Conservation (phyloP, 1,284 basidiomycete genomes). For the Earliella scabrosa region DNA sequence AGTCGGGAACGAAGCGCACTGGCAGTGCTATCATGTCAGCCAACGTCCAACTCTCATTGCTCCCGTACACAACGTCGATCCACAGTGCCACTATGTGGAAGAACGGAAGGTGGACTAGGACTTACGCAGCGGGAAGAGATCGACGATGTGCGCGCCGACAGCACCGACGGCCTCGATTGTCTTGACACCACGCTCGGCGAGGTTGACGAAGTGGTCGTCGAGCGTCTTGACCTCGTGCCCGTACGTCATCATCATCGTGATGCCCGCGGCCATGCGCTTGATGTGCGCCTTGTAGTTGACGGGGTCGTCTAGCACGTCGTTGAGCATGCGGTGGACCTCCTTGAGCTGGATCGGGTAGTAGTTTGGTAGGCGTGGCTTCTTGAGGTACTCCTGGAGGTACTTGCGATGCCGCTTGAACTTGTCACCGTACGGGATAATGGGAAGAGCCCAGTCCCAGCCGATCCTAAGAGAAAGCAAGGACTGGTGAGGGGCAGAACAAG, state of each 20-base stretch:
- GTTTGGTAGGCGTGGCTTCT: conserved; percentile 2
- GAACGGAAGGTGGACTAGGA: too few relatives aligned
- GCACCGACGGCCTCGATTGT: conserved; percentile 1
- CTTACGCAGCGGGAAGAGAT: background rate
- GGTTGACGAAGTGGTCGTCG: background rate
- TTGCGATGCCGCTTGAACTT: conserved; percentile 14
- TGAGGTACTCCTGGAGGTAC: conserved; percentile 19
- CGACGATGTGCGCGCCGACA: background rate
- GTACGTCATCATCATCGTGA: conserved; percentile 1
- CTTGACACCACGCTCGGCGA: background rate
- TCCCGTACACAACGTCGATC: too few relatives aligned
- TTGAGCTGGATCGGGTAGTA: conserved; percentile 1
- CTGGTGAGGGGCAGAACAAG: background rate
- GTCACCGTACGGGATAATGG: conserved; percentile 15
- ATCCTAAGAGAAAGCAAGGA: conserved; percentile 4
- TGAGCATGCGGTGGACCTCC: conserved; percentile 1
- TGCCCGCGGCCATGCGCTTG: background rate
- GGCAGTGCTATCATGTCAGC: background rate
- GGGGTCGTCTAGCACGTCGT: background rate
- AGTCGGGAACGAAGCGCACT: conserved; percentile 1
- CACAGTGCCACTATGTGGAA: too few relatives aligned
- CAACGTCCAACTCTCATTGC: too few relatives aligned
- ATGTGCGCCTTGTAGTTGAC: background rate
- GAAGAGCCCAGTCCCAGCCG: conserved; percentile 6
- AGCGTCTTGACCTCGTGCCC: background rate